Percentiles rank a stretch among this genome's conserved stretches.
Evolutionary conservation across 2,329 filamentous ascomycete species (phyloP).

Genomic region (Colletotrichum neosansevieriae): DNA sequence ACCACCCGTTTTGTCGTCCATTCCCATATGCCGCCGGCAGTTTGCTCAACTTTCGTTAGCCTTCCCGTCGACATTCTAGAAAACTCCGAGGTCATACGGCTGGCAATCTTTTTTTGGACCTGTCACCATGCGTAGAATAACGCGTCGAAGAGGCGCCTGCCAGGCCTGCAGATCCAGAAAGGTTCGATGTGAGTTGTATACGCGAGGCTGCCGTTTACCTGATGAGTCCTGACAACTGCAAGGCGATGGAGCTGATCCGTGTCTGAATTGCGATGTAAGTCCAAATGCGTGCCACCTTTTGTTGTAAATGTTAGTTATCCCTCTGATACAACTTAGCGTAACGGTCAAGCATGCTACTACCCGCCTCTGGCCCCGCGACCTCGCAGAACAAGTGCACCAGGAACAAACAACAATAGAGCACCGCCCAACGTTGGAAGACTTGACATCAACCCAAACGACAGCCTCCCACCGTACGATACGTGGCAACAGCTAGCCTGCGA

Average conservation of each 20-base stretch:
- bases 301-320: too few relatives aligned
- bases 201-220: background rate
- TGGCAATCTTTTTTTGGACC: background rate
- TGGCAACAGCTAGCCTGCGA: slow-evolving; percentile 21
- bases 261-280: slow-evolving; percentile 32
- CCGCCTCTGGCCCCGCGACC: slow-evolving; percentile 23
- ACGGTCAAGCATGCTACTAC: slow-evolving; percentile 32
- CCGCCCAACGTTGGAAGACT: slow-evolving; percentile 1
- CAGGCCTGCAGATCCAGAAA: slow-evolving; percentile 33
- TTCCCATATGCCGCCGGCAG: background rate
- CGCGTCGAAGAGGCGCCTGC: slow-evolving; percentile 34
- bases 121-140: slow-evolving; percentile 29
- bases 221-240: background rate
- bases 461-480: background rate
- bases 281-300: too few relatives aligned
- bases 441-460: slow-evolving; percentile 5
- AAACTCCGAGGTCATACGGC: background rate
- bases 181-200: slow-evolving; percentile 29
- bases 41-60: slow-evolving; percentile 14
- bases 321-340: slow-evolving; percentile 7
- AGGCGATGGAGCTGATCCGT: slow-evolving; percentile 36
- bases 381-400: slow-evolving; percentile 10
- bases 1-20: background rate
- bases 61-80: slow-evolving; percentile 5
- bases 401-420: background rate